Percentiles rank a stretch among this genome's conserved stretches.
Conservation (phyloP, 2,329 filamentous ascomycete species). For the Neurospora sp. region DNA sequence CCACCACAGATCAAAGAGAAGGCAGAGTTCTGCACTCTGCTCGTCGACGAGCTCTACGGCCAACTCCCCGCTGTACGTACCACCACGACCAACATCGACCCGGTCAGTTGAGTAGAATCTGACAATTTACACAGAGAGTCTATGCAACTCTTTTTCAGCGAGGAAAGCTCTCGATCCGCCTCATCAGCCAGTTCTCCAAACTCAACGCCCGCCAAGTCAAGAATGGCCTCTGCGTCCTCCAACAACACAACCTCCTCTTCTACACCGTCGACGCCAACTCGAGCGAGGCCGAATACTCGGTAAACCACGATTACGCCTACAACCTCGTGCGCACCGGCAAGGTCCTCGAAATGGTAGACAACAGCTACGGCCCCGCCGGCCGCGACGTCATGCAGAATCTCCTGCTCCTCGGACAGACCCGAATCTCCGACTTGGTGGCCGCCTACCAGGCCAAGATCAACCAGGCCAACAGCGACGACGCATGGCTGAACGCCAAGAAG, state of each 20-base stretch:
- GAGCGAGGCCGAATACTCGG: conserved; percentile 67
- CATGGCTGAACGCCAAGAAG: conserved; percentile 23
- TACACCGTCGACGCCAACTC: conserved; percentile 57
- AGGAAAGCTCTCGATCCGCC: conserved; percentile 64
- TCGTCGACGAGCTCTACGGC: conserved; percentile 83
- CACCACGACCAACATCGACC: background rate
- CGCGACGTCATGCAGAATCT: conserved; percentile 66
- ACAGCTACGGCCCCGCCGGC: conserved; percentile 64
- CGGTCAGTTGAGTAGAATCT: background rate
- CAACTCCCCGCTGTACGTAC: conserved; percentile 78
- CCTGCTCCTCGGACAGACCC: conserved; percentile 67
- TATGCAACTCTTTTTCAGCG: conserved; percentile 68
- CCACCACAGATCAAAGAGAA: conserved; percentile 54
- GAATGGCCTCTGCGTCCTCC: conserved; percentile 71
- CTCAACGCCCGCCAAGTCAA: conserved; percentile 67
- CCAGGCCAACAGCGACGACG: conserved; percentile 19
- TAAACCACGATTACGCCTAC: conserved; percentile 72
- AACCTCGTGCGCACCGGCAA: conserved; percentile 72
- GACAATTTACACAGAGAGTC: conserved; percentile 57
- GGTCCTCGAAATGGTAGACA: conserved; percentile 66
- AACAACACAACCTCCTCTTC: conserved; percentile 80
- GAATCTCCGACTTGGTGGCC: conserved; percentile 58
- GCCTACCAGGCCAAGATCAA: conserved; percentile 39
- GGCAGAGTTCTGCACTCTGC: conserved; percentile 80
- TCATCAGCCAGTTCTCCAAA: conserved; percentile 62